A percentile compares a stretch with the other conserved stretches of the same genome.
phyloP scores from a whole-genome alignment of 371 early-diverging fungal genomes.

The Mucor piriformis region DNA sequence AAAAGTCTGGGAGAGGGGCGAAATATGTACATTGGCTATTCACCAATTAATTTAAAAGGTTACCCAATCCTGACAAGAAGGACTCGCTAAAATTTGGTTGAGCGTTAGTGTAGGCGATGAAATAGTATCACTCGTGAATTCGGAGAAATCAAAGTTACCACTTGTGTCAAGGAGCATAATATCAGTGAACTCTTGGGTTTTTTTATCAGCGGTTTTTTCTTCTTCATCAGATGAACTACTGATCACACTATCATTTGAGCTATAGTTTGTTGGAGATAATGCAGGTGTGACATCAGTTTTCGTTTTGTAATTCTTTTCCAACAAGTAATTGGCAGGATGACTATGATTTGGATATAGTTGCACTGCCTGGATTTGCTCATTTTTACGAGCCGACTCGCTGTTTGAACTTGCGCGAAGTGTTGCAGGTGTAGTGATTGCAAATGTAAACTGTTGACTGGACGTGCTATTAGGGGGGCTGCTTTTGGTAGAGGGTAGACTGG shows the following conservation, averaged over 20 bases:
- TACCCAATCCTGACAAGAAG: neutral
- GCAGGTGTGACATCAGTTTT: neutral
- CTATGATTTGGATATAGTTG: constrained; percentile 24
- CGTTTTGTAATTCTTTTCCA: neutral
- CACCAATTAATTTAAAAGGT: neutral
- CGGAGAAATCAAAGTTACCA: neutral
- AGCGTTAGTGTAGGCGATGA: neutral
- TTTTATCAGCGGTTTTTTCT: neutral
- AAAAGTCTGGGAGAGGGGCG: neutral
- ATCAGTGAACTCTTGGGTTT: neutral
- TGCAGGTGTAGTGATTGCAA: constrained; percentile 25
- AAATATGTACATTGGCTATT: neutral
- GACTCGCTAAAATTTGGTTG: neutral
- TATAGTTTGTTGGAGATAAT: neutral
- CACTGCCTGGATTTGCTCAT: constrained; percentile 10
- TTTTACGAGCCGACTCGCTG: neutral
- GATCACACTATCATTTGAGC: neutral
- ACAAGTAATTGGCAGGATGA: constrained; percentile 18
- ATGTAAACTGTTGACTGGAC: constrained; percentile 17
- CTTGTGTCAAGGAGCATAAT: neutral
- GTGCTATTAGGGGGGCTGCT: neutral
- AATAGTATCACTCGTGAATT: neutral
- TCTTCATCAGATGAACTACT: constrained; percentile 5
- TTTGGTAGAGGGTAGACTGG: too few species aligned
- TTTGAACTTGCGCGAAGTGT: constrained; percentile 8